A percentile compares a stretch with the other conserved stretches of the same genome.
phyloP scores from a whole-genome alignment of 2,329 filamentous ascomycete genomes.

The Chlorencoelia australis region DNA sequence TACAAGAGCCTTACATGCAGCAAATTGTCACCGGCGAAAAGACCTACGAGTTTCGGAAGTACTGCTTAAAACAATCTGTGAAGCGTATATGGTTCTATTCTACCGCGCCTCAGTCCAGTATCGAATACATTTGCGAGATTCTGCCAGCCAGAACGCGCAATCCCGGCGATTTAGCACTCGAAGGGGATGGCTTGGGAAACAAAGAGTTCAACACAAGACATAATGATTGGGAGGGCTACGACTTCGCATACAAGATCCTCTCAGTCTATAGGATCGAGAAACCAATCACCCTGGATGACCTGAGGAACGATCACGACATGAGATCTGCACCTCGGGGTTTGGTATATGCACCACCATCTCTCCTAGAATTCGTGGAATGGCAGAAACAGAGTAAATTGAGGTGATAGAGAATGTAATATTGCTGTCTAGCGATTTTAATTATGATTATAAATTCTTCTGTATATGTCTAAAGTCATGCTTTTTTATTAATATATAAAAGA shows the following conservation, averaged over 20 bases:
- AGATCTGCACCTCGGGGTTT: not conserved
- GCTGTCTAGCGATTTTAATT: no score
- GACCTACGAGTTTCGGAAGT: slow-evolving; percentile 1
- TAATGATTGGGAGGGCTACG: not conserved
- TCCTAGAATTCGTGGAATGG: not conserved
- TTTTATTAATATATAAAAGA: no score
- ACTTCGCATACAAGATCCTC: slow-evolving; percentile 2
- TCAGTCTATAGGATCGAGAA: not conserved
- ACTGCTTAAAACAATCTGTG: not conserved
- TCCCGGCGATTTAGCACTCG: not conserved
- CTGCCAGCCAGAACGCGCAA: not conserved
- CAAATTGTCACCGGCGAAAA: slow-evolving; percentile 1
- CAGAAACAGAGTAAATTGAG: not conserved
- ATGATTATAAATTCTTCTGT: no score
- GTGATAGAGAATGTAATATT: no score
- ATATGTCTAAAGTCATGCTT: no score
- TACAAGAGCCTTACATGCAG: slow-evolving; percentile 1
- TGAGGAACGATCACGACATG: not conserved
- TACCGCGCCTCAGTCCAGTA: not conserved
- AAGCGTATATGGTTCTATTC: slow-evolving; percentile 1
- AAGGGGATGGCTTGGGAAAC: not conserved
- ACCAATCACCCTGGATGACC: not conserved
- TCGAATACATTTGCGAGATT: slow-evolving; percentile 1
- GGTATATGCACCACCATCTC: not conserved
- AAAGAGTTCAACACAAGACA: not conserved